Percentiles rank a stretch among this genome's conserved stretches.
These are phyloP conservation scores for Amanita fuliginea DNA, from an alignment of 768 basidiomycete species.

Conservation along the genomic window DNA sequence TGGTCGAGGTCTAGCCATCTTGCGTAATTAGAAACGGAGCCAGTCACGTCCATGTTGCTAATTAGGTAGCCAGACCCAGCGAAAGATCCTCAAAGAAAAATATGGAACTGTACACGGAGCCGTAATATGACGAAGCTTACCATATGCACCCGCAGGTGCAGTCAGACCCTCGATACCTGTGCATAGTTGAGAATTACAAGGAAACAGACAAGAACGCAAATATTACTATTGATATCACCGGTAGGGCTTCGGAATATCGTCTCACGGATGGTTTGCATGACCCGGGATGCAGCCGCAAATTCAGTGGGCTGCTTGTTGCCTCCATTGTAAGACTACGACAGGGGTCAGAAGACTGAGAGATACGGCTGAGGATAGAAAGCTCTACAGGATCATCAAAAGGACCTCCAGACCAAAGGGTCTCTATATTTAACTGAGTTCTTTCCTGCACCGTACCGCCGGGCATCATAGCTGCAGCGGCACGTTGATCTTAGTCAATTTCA, in stretches of 20 bases:
- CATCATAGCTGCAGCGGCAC: constrained; percentile 44
- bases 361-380: background rate
- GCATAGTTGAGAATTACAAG: background rate
- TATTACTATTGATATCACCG: constrained; percentile 48
- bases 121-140: constrained; percentile 18
- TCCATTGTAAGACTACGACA: constrained; percentile 50
- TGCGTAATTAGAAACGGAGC: constrained; percentile 32
- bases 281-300: constrained; percentile 27
- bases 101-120: background rate
- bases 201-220: background rate
- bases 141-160: constrained; percentile 49
- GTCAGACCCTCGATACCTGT: constrained; percentile 41
- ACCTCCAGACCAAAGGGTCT: constrained; percentile 69
- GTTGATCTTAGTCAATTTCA: background rate
- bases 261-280: constrained; percentile 43
- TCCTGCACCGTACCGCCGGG: constrained; percentile 53
- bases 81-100: constrained; percentile 45
- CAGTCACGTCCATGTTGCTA: constrained; percentile 32
- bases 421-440: constrained; percentile 59
- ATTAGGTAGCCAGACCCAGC: constrained; percentile 53
- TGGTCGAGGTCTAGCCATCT: constrained; percentile 66
- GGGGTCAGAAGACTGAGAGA: background rate
- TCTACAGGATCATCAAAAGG: constrained; percentile 55
- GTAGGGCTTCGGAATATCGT: constrained; percentile 46
- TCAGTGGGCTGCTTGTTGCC: constrained; percentile 48